Percentiles rank a stretch among this genome's conserved stretches.
Evolutionary conservation across 106 monocot genomes (phyloP).

Genomic region (Dendrobium chrysotoxum): DNA sequence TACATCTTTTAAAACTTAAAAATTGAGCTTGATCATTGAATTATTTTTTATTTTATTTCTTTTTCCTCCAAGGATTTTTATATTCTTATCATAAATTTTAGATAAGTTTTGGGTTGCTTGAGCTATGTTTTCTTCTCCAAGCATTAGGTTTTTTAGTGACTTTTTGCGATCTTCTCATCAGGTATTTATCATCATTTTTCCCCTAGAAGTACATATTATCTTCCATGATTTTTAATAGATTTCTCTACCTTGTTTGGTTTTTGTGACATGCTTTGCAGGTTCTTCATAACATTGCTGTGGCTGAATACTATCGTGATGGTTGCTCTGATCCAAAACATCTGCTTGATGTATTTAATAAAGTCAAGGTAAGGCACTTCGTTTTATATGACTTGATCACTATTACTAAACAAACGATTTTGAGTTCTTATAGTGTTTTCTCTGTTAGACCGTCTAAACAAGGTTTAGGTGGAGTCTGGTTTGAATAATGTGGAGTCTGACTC

Average conservation of each 20-base stretch:
- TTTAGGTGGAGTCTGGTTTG: background rate
- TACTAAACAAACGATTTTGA: background rate
- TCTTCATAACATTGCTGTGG: slow-evolving; percentile 67
- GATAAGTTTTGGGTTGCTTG: background rate
- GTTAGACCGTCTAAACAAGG: background rate
- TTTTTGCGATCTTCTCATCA: background rate
- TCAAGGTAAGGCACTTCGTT: slow-evolving; percentile 38
- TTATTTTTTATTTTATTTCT: background rate
- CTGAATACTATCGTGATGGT: slow-evolving; percentile 54
- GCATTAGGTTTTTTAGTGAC: background rate
- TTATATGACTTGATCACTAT: background rate
- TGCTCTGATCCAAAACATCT: slow-evolving; percentile 55
- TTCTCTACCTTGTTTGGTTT: background rate
- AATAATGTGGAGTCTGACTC: background rate
- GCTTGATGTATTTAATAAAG: slow-evolving; percentile 38
- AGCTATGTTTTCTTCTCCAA: background rate
- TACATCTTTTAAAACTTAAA: background rate
- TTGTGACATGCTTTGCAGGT: slow-evolving; percentile 34
- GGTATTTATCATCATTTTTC: background rate
- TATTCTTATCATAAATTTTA: background rate
- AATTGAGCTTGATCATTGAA: background rate
- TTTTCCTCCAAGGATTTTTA: background rate
- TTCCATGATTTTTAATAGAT: background rate
- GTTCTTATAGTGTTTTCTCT: background rate
- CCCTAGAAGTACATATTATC: background rate